phyloP scores from a whole-genome alignment of 176 grass and related monocot species.

The Cymbopogon citratus region DNA sequence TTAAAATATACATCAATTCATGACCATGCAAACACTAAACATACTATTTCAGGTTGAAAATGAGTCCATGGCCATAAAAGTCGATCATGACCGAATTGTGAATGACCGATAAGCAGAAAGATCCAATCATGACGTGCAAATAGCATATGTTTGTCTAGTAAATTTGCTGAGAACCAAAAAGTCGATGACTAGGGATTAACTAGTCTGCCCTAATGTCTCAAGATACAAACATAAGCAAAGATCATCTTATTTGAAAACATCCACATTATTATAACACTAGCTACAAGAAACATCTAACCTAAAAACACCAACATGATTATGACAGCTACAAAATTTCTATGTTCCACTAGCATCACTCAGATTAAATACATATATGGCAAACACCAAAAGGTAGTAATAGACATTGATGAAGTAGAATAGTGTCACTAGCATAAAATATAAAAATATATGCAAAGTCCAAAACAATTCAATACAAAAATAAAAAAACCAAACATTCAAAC shows the following conservation, averaged over 20 bases:
- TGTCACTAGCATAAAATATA: constrained; percentile 12
- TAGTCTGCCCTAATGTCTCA: no score
- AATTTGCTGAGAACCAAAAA: no score
- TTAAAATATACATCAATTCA: not conserved
- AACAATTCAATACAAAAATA: constrained; percentile 15
- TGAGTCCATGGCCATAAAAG: no score
- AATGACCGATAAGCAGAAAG: no score
- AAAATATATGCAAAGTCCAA: constrained; percentile 2
- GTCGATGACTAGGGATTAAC: no score
- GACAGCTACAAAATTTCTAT: not conserved
- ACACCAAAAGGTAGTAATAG: not conserved
- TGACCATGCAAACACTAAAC: no score
- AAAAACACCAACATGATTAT: constrained; percentile 4
- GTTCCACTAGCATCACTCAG: not conserved
- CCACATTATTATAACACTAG: not conserved
- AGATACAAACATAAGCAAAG: no score
- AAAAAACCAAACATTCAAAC: not conserved
- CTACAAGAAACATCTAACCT: not conserved
- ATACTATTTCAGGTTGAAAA: no score
- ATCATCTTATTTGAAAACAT: not conserved
- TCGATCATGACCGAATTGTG: no score
- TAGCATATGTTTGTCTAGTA: no score
- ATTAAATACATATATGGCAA: not conserved
- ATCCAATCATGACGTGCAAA: no score
- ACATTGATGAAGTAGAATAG: not conserved